Percentiles rank a stretch among this genome's conserved stretches.
Evolutionary conservation across 192 early-diverging fungal genomes (phyloP).

Genomic region (Endogone sp.): DNA sequence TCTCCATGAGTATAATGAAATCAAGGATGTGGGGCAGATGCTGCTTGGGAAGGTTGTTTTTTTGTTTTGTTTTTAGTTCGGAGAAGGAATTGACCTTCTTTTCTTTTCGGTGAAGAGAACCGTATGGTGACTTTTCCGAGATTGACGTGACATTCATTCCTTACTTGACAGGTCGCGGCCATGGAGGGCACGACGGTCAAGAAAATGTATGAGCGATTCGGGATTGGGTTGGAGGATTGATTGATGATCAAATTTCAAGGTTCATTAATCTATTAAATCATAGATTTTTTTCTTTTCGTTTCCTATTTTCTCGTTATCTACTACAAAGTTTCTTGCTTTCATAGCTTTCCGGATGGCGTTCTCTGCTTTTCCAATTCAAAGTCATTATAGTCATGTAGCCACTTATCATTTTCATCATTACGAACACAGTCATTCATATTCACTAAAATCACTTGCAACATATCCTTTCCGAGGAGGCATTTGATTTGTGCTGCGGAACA

Average conservation of each 20-base stretch:
- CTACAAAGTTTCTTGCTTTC: no score
- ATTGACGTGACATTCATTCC: no score
- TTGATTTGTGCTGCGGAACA: no score
- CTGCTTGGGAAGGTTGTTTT: conserved; percentile 36
- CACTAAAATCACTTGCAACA: not conserved
- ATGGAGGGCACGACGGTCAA: conserved; percentile 53
- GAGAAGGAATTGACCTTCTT: not conserved
- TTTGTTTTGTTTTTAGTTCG: not conserved
- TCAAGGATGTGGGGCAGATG: conserved; percentile 57
- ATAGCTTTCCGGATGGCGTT: no score
- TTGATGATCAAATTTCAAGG: not conserved
- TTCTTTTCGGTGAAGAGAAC: not conserved
- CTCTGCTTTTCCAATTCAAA: no score
- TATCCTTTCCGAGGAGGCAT: not conserved
- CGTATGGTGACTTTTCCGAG: no score
- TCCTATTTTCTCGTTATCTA: no score
- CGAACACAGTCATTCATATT: no score
- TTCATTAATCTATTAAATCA: not conserved
- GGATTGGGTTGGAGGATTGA: conserved; percentile 27
- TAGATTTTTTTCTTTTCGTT: no score
- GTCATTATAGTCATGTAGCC: no score
- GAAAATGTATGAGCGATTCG: conserved; percentile 49
- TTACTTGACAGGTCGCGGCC: conserved; percentile 52
- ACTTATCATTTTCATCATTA: no score
- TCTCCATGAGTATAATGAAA: conserved; percentile 60